A percentile compares a stretch with the other conserved stretches of the same genome.
These are phyloP conservation scores for Hsuehochloa calcarea DNA, from an alignment of 176 grass and related monocot genomes.

Conservation along the genomic window DNA sequence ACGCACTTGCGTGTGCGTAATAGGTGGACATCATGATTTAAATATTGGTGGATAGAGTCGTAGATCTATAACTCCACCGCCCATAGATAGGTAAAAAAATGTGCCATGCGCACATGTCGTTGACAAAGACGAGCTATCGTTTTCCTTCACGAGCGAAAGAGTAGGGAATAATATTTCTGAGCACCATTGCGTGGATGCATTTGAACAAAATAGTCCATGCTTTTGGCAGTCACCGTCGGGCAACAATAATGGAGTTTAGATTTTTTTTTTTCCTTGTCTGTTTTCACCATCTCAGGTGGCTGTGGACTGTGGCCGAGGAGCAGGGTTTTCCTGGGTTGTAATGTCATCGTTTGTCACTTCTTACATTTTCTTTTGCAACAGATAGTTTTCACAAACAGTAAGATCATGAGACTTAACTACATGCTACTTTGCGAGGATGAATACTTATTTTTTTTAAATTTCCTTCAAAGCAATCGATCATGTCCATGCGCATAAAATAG, in stretches of 20 bases:
- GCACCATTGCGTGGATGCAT: background rate
- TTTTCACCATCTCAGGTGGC: background rate
- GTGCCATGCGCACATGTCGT: background rate
- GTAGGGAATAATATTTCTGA: background rate
- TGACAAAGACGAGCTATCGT: background rate
- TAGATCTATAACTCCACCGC: too few relatives aligned
- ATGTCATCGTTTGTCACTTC: background rate
- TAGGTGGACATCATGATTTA: too few relatives aligned
- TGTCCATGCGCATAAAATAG: too few relatives aligned
- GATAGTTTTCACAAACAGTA: background rate
- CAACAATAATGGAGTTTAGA: slow-evolving; percentile 9
- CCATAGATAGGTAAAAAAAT: too few relatives aligned
- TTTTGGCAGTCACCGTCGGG: background rate
- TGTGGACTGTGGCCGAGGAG: background rate
- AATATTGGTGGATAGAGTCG: too few relatives aligned
- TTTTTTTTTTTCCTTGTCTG: background rate
- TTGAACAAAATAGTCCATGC: background rate
- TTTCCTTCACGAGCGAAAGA: slow-evolving; percentile 35
- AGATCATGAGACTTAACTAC: background rate
- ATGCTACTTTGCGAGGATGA: background rate
- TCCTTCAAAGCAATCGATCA: too few relatives aligned
- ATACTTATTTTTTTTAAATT: too few relatives aligned
- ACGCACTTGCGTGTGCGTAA: too few relatives aligned
- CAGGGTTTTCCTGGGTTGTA: background rate
- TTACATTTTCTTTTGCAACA: background rate